Base-by-base conservation (phyloP, 2,329 filamentous ascomycete genomes). In the Fusarium secorum region DNA sequence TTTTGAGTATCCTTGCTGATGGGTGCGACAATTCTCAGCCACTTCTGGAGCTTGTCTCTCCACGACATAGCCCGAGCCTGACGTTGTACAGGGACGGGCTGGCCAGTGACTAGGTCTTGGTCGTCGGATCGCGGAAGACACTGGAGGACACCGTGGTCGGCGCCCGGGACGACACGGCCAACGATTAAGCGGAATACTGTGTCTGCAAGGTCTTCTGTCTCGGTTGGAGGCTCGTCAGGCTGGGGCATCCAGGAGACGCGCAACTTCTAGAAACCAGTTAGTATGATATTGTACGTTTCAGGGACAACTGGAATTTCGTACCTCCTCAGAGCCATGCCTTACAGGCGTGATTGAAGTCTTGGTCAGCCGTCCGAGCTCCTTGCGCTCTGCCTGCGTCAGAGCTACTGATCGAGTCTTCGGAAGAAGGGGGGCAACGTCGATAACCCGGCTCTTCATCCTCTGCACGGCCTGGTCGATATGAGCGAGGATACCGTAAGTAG, bases 151-250 rank as follows among this genome's bases (percentile, higher is more conserved):
- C 68, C 38, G 4, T 66, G 42, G 24, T n/a, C 32, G 15, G 54
- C 45, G 30, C 49, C 53, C 3, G 61, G 45, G 18, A 52, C 35
- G 22, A 65, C 58, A n/a, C 49, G 68, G 17, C 79, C 79, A 36
- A 81, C 74, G 5, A 88, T 74, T 7, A 87, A 79, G 33, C 86
- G 83, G 49, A 81, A 75, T 20, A 86, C 84, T 18, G 83, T 76
- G 44, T 88, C 84, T 36, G 78, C 78, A 3, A 78, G 73, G 57
- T 82, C 78, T 72, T 87, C 84, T 10, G 80, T 74, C 18, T 49
- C 22, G 18, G 46, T 11, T 44, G 45, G 11, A 15, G 38, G 38
- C n/a, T 80, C 66, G 36, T 42, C 26, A 42, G 55, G 54, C n/a
- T 79, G 60, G 14, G 81, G 75, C 14, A 86, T 76, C 85, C 85